A percentile compares a stretch with the other conserved stretches of the same genome.
Evolutionary conservation across 768 basidiomycete genomes (phyloP).

Genomic region (Pisolithus albus): DNA sequence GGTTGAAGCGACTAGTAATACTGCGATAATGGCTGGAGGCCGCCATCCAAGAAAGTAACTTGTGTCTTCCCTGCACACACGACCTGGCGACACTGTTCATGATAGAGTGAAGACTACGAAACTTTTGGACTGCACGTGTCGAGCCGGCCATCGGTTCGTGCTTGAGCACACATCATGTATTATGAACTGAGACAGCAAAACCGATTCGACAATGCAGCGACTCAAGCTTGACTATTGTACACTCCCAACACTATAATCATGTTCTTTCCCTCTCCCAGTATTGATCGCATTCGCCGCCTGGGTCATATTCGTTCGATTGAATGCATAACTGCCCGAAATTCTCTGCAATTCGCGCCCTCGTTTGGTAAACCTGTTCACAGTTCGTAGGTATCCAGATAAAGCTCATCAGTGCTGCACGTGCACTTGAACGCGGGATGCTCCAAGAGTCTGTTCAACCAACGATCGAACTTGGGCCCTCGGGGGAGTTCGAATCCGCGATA

Average conservation of each 20-base stretch:
- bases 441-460: conserved; percentile 49
- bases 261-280: conserved; percentile 36
- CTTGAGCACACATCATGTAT: too few relatives aligned
- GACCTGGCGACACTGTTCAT: too few relatives aligned
- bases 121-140: too few relatives aligned
- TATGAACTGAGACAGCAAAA: too few relatives aligned
- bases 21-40: too few relatives aligned
- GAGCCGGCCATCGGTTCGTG: too few relatives aligned
- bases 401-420: conserved; percentile 61
- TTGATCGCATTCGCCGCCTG: conserved; percentile 74
- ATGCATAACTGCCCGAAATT: conserved; percentile 50
- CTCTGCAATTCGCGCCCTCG: neutral
- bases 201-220: too few relatives aligned
- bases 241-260: neutral
- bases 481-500: conserved; percentile 64
- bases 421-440: conserved; percentile 55
- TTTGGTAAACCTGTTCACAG: conserved; percentile 31
- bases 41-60: too few relatives aligned
- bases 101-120: too few relatives aligned
- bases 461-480: conserved; percentile 38
- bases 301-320: conserved; percentile 71
- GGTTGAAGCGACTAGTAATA: too few relatives aligned
- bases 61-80: too few relatives aligned
- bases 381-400: conserved; percentile 70
- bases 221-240: too few relatives aligned